Percentiles rank a stretch among this genome's conserved stretches.
These are phyloP conservation scores for Hypomyces rosellus DNA, from an alignment of 2,329 filamentous ascomycete genomes.

Conservation along the genomic window DNA sequence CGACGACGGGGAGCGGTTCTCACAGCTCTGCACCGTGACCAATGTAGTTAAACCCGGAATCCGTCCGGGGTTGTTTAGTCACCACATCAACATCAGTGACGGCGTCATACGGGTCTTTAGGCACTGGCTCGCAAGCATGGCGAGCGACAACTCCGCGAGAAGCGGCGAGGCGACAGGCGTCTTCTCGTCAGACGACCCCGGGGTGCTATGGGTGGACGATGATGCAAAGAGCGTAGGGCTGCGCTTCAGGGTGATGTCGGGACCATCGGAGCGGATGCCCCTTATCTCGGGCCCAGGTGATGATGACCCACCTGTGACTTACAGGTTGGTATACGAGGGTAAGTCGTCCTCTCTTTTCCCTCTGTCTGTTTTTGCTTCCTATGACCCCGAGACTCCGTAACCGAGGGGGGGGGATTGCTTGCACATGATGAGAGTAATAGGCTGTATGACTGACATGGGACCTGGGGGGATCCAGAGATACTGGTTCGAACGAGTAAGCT, in stretches of 20 bases:
- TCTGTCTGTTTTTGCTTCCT: too few species aligned
- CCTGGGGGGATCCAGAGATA: constrained; percentile 47
- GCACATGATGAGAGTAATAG: too few species aligned
- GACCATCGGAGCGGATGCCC: constrained; percentile 37
- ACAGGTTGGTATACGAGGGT: constrained; percentile 69
- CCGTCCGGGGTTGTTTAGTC: constrained; percentile 54
- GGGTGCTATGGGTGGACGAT: constrained; percentile 63
- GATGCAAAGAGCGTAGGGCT: constrained; percentile 58
- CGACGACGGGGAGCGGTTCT: constrained; percentile 65
- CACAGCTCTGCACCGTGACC: constrained; percentile 63
- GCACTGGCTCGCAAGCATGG: constrained; percentile 56
- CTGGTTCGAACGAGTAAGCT: constrained; percentile 58
- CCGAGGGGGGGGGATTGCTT: too few species aligned
- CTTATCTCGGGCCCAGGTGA: constrained; percentile 46
- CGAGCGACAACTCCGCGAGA: constrained; percentile 8
- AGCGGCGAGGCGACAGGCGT: not conserved
- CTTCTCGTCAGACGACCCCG: constrained; percentile 8
- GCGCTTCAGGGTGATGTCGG: constrained; percentile 51
- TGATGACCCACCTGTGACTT: constrained; percentile 62
- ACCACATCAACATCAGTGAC: constrained; percentile 60
- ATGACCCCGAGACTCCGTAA: too few species aligned
- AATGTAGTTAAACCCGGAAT: constrained; percentile 63
- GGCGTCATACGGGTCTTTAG: constrained; percentile 65
- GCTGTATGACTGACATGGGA: not conserved
- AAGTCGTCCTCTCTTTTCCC: constrained; percentile 18